Conservation (phyloP, 805 yeast genomes). For the Blastobotrys parvus region DNA sequence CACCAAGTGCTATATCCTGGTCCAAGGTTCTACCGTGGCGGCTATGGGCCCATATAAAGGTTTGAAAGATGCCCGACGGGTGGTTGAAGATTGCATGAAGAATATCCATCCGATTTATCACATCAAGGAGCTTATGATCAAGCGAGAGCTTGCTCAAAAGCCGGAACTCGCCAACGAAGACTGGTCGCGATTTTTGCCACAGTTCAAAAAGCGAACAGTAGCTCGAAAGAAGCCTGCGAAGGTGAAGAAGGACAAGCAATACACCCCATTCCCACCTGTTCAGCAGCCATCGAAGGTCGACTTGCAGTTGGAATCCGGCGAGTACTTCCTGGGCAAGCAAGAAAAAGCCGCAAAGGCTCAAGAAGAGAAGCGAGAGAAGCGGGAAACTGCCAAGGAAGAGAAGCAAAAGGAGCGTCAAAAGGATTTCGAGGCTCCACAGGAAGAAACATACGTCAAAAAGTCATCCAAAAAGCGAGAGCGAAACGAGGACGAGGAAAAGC, state of each 20-base stretch:
- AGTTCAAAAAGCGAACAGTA: constrained; percentile 92
- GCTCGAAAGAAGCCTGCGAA: constrained; percentile 83
- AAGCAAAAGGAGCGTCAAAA: constrained; percentile 64
- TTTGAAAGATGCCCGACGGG: constrained; percentile 81
- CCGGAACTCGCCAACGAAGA: constrained; percentile 95
- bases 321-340: constrained; percentile 82
- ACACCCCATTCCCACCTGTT: constrained; percentile 99
- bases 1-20: constrained; percentile 92
- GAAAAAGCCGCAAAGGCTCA: constrained; percentile 68
- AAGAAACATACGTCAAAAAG: constrained; percentile 41
- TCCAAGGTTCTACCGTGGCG: constrained; percentile 95
- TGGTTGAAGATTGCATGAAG: constrained; percentile 96
- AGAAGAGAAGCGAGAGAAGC: constrained; percentile 71
- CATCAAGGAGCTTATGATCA: constrained; percentile 95
- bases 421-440: constrained; percentile 83
- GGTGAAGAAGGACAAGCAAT: constrained; percentile 47
- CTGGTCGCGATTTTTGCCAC: constrained; percentile 94
- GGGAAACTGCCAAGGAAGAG: constrained; percentile 56
- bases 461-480: constrained; percentile 22
- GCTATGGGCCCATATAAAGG: constrained; percentile 97
- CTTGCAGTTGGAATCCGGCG: constrained; percentile 96
- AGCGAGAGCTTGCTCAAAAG: constrained; percentile 86
- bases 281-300: constrained; percentile 96
- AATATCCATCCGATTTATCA: constrained; percentile 97
- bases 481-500: constrained; percentile 24